Percentiles rank a stretch among this genome's conserved stretches.
phyloP scores from a whole-genome alignment of 768 basidiomycete species.

The Kwoniella botswanensis region DNA sequence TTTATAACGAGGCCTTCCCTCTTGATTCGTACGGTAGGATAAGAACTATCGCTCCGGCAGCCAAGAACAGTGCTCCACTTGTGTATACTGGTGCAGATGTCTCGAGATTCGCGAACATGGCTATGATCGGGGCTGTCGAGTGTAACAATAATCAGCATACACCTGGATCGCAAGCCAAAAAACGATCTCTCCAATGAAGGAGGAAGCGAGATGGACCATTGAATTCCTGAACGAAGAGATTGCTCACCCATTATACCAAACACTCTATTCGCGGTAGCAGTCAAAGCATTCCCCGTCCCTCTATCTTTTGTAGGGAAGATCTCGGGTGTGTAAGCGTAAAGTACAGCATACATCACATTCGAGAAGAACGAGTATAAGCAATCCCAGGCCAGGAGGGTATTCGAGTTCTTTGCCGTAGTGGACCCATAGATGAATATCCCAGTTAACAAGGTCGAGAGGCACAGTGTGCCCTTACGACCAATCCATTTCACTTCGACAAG shows the following conservation, averaged over 20 bases:
- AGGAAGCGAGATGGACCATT: no score
- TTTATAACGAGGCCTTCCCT: slow-evolving; percentile 63
- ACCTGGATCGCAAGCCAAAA: no score
- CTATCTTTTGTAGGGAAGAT: slow-evolving; percentile 68
- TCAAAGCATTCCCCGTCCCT: slow-evolving; percentile 66
- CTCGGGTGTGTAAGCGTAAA: slow-evolving; percentile 69
- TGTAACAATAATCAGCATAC: background rate
- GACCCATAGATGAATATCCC: slow-evolving; percentile 75
- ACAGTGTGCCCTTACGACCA: slow-evolving; percentile 72
- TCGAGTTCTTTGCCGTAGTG: slow-evolving; percentile 73
- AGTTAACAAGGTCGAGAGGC: slow-evolving; percentile 72
- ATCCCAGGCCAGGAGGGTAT: slow-evolving; percentile 77
- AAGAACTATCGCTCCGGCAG: slow-evolving; percentile 67
- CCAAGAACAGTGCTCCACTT: slow-evolving; percentile 69
- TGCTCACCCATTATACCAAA: slow-evolving; percentile 70
- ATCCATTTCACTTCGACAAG: slow-evolving; percentile 70
- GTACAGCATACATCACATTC: slow-evolving; percentile 62
- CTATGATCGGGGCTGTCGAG: slow-evolving; percentile 35
- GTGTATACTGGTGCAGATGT: slow-evolving; percentile 74
- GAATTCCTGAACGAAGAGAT: slow-evolving; percentile 56
- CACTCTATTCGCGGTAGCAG: slow-evolving; percentile 65
- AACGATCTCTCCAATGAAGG: no score
- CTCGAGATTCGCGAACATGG: slow-evolving; percentile 40
- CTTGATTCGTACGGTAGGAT: slow-evolving; percentile 74
- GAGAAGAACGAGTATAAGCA: slow-evolving; percentile 73